phyloP scores from a whole-genome alignment of 1,284 basidiomycete genomes.

The Rhodotorula sp. region DNA sequence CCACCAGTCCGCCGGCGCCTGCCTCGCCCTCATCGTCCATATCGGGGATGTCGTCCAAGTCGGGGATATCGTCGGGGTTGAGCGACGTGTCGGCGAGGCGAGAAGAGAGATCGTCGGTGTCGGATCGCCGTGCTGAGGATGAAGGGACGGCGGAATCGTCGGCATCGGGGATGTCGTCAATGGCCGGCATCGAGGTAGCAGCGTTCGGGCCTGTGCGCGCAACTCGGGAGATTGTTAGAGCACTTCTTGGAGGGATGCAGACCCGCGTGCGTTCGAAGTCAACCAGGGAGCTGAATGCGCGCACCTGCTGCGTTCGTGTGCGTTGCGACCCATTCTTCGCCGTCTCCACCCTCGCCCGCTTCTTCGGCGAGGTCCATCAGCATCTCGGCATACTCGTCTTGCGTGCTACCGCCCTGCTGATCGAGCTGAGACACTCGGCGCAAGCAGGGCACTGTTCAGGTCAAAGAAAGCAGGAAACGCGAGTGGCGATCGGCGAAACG shows the following conservation, averaged over 20 bases:
- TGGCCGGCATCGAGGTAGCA: conserved; percentile 49
- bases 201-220: conserved; percentile 15
- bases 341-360: conserved; percentile 48
- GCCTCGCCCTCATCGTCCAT: conserved; percentile 65
- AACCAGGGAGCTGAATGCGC: background rate
- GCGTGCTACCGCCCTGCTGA: conserved; percentile 76
- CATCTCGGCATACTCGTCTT: conserved; percentile 91
- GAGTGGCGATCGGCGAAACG: too few relatives aligned
- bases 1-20: conserved; percentile 63
- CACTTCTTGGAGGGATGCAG: accelerated
- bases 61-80: conserved; percentile 52
- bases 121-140: background rate
- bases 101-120: conserved; percentile 3
- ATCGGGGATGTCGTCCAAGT: conserved; percentile 88
- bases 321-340: conserved; percentile 55
- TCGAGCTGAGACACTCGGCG: conserved; percentile 84
- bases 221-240: too few relatives aligned
- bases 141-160: conserved; percentile 48
- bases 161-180: conserved; percentile 79
- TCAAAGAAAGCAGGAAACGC: background rate
- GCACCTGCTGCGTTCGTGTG: conserved; percentile 44
- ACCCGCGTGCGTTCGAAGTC: too few relatives aligned
- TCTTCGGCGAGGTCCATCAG: conserved; percentile 58
- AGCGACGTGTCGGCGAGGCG: conserved; percentile 30
- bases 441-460: conserved; percentile 71